Base-by-base conservation (phyloP, 768 basidiomycete species). In the Hemileccinum rubropunctum region DNA sequence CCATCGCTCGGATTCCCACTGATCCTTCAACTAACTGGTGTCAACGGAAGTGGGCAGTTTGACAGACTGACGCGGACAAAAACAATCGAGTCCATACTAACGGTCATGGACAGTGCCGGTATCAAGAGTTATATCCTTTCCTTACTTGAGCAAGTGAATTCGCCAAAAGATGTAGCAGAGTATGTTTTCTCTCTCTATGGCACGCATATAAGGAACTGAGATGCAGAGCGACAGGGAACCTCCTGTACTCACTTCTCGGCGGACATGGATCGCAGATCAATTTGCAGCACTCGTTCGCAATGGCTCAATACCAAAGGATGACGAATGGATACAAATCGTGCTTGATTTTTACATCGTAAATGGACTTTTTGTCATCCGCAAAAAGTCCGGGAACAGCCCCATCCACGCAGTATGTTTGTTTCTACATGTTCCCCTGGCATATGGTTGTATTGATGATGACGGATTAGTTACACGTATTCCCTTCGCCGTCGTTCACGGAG, bases 51-150 rank as follows among this genome's bases (percentile, higher is more conserved):
- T 59, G 81, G 84, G 50, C 88, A 92, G 65, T 99, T 98, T 59
- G 95, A 99, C 70, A 86, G 80, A 66, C 67, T 95, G 50, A 95
- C 95, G 11, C 88, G 83, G 67, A 95, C 95, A 9, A 97, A 94
- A 70, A 95, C 91, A 0, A 80, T 98, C 32, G 93, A 95, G 70
- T 79, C 80, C 1, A 84, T 98, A 48, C 72, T 98, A 48, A 76
- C 81, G 3, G 81, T 79, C 32, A 83, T 94, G 78, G 81, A 86
- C 57, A 67, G 71, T 1, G 74, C 82, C 2, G 93, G 91, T 9
- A 88, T 97, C 54, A 77, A 80, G 57, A 79, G 71, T 34, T 98
- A 95, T 68, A 80, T 94, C 39, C 67, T 76, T 32, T 83, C 88
- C 68, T 71, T 98, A 20, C 72, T 90, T 33, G 71, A 72, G 14